Conservation (phyloP, 1,284 basidiomycete species). For the Pholiota adiposa region DNA sequence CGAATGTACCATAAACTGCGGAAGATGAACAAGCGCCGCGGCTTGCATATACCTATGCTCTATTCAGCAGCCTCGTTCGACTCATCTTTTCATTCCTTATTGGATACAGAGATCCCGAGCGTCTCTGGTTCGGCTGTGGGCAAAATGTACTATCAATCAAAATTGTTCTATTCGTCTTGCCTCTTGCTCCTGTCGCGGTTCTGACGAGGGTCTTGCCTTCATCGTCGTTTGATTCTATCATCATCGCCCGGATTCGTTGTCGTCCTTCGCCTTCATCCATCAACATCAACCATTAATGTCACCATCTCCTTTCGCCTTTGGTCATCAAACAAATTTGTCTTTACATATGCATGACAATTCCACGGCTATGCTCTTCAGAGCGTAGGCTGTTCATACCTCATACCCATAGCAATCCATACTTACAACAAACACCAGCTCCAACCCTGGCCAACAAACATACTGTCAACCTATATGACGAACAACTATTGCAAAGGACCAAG, state of each 20-base stretch:
- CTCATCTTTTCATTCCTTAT: not conserved
- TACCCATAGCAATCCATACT: not conserved
- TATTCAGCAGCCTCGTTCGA: not conserved
- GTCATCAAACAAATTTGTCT: not conserved
- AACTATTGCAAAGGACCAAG: not conserved
- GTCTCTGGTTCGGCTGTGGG: not conserved
- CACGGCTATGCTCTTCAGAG: not conserved
- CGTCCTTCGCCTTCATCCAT: not conserved
- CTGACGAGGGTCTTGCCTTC: not conserved
- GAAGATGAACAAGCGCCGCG: not conserved
- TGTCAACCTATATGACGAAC: not conserved
- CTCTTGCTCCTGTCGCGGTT: not conserved
- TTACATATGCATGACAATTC: not conserved
- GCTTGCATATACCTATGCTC: not conserved
- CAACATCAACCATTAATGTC: not conserved
- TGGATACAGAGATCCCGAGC: not conserved
- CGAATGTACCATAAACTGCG: not conserved
- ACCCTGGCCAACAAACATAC: not conserved
- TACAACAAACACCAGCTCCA: not conserved
- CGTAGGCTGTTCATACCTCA: not conserved
- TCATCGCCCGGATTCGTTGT: not conserved
- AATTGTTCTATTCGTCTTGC: not conserved
- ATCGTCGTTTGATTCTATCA: not conserved
- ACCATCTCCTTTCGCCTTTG: not conserved
- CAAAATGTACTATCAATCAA: not conserved